A percentile compares a stretch with the other conserved stretches of the same genome.
These are phyloP conservation scores for Tanacetum coccineum DNA, from an alignment of 129 eudicot species.

Conservation along the genomic window DNA sequence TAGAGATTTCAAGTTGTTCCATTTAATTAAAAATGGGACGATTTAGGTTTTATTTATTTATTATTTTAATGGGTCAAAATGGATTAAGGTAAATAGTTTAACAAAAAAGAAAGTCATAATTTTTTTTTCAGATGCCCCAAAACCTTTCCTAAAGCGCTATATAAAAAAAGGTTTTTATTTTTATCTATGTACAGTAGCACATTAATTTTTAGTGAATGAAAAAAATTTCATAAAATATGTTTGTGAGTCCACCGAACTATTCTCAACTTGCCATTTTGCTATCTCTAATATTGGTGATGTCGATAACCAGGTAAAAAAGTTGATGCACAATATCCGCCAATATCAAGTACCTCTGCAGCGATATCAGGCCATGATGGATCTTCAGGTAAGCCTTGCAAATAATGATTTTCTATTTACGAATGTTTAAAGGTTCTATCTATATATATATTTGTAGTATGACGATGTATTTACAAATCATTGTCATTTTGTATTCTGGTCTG, in stretches of 20 bases:
- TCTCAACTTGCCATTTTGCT: background rate
- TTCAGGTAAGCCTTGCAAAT: slow-evolving; percentile 56
- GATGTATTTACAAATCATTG: slow-evolving; percentile 1
- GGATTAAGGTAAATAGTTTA: background rate
- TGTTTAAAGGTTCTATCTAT: background rate
- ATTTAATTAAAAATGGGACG: no score
- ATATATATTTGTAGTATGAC: background rate
- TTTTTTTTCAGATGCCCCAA: no score
- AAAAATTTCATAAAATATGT: no score
- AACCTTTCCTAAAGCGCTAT: background rate
- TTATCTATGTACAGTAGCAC: no score
- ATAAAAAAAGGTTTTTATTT: no score
- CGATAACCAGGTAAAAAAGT: slow-evolving; percentile 66
- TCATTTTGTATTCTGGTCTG: slow-evolving; percentile 20
- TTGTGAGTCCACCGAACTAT: no score
- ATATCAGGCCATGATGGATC: slow-evolving; percentile 99
- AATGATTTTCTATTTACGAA: background rate
- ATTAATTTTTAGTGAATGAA: no score
- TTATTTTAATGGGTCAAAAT: slow-evolving; percentile 1
- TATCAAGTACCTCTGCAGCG: slow-evolving; percentile 91
- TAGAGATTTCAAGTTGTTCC: no score
- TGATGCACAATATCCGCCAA: slow-evolving; percentile 89
- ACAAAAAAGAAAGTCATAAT: background rate
- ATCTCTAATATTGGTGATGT: background rate
- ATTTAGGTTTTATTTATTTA: background rate